A percentile compares a stretch with the other conserved stretches of the same genome.
Evolutionary conservation across 2,329 filamentous ascomycete species (phyloP).

Genomic region (Sordariomycetes sp.): DNA sequence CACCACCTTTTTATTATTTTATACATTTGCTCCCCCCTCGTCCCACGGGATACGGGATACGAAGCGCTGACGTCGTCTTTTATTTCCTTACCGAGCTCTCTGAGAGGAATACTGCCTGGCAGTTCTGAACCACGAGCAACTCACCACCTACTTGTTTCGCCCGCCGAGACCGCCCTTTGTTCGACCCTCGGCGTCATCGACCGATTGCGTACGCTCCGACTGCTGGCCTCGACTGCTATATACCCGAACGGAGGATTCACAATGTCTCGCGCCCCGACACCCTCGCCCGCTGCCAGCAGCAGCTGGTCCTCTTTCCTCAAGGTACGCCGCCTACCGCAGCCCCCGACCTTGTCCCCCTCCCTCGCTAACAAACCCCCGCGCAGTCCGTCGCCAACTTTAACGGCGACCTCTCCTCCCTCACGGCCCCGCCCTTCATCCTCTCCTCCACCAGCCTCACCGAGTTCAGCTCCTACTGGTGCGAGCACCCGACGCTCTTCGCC

Average conservation of each 20-base stretch:
- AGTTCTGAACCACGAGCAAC: too few relatives aligned
- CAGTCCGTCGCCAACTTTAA: constrained; percentile 73
- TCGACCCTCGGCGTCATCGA: neutral
- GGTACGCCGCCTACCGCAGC: constrained; percentile 20
- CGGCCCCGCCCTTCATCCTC: constrained; percentile 73
- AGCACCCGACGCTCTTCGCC: constrained; percentile 67
- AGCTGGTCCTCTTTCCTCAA: constrained; percentile 44
- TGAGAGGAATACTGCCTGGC: too few relatives aligned
- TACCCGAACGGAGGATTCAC: neutral
- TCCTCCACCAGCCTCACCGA: constrained; percentile 69
- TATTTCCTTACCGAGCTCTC: too few relatives aligned
- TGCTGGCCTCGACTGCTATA: neutral
- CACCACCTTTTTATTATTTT: too few relatives aligned
- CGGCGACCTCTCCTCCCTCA: constrained; percentile 70
- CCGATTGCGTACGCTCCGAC: neutral
- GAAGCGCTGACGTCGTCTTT: too few relatives aligned
- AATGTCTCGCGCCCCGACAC: constrained; percentile 19
- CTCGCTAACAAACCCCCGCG: constrained; percentile 4
- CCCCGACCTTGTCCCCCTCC: constrained; percentile 2
- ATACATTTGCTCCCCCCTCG: too few relatives aligned
- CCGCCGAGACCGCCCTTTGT: too few relatives aligned
- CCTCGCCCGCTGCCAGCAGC: constrained; percentile 24
- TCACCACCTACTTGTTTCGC: too few relatives aligned
- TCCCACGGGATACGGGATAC: too few relatives aligned
- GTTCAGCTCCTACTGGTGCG: constrained; percentile 75